Evolutionary conservation across 2,329 filamentous ascomycete genomes (phyloP), one percentile per base, ranked within the genome.

Genomic region (Rhytidhysteron rufulum): DNA sequence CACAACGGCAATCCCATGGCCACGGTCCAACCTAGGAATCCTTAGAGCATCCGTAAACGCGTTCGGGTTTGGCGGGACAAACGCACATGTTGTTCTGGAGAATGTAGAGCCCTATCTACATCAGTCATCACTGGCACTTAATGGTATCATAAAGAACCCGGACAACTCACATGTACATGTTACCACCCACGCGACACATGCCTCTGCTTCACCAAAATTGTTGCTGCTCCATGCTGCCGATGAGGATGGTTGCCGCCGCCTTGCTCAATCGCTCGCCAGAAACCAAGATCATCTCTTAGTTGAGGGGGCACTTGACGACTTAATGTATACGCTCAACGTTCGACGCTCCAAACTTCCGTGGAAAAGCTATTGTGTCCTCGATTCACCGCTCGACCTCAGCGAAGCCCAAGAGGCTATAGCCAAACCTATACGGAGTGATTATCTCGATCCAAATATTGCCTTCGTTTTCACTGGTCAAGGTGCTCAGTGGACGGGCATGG

Each of bases 391-490:
- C n/a, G n/a, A 24, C 21, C 8, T 20, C 17, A 6, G 15, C 18
- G 6, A 8, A 8, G 21, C 21, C 33, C 30, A 9, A 9, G 33
- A 29, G 9, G 18, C 10, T 37, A 44, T 31, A 6, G 20, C n/a
- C 13, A 37, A 25, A 37, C 32, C 9, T 5, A n/a, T n/a, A n/a
- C n/a, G n/a, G n/a, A n/a, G n/a, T n/a, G n/a, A n/a, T n/a, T n/a
- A n/a, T n/a, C n/a, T n/a, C n/a, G n/a, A n/a, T n/a, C 45, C 42
- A 5, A 16, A 19, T 20, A n/a, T n/a, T n/a, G n/a, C n/a, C n/a
- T 34, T 35, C n/a, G 11, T 35, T 35, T 34, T 34, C 31, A 34
- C 31, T 10, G 31, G 31, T 34, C 31, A 34, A 18, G 31, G 31
- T 34, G 31, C 31, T 10, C 31, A 34, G 17, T 34, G 31, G 31